Conservation (phyloP, 169 alveolate genomes). For the Babesia sp. region DNA sequence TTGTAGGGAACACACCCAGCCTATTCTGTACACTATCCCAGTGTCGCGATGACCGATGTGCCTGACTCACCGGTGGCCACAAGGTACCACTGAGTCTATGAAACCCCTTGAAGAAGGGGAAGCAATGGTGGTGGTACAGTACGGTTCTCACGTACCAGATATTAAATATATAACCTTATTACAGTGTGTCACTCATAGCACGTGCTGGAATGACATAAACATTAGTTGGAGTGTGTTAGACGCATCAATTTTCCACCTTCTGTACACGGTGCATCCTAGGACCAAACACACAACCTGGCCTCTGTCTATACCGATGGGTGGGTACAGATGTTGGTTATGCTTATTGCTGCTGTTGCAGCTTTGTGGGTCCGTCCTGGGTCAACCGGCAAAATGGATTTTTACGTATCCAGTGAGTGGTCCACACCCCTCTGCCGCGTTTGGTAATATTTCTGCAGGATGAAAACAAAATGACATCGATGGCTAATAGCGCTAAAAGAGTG, state of each 20-base stretch:
- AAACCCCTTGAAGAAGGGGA: not conserved
- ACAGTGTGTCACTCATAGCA: too few relatives aligned
- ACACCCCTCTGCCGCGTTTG: not conserved
- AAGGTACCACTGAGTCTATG: slow-evolving; percentile 23
- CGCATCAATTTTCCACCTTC: slow-evolving; percentile 2
- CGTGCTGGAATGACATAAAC: too few relatives aligned
- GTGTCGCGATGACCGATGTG: not conserved
- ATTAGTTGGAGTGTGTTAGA: not conserved
- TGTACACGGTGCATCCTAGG: not conserved
- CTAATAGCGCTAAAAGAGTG: not conserved
- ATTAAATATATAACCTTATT: too few relatives aligned
- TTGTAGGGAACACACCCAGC: not conserved
- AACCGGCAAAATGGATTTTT: not conserved
- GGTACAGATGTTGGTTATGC: not conserved
- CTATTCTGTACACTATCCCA: too few relatives aligned
- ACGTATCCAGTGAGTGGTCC: not conserved
- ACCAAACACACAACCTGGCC: not conserved
- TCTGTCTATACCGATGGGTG: not conserved
- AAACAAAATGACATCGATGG: not conserved
- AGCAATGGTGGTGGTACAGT: not conserved
- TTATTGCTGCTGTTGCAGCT: not conserved
- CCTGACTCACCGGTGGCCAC: slow-evolving; percentile 6
- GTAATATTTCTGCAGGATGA: not conserved
- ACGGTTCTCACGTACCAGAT: not conserved
- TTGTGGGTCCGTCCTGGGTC: not conserved